Conservation (phyloP, 768 basidiomycete genomes). For the Psilocybe cyanescens region DNA sequence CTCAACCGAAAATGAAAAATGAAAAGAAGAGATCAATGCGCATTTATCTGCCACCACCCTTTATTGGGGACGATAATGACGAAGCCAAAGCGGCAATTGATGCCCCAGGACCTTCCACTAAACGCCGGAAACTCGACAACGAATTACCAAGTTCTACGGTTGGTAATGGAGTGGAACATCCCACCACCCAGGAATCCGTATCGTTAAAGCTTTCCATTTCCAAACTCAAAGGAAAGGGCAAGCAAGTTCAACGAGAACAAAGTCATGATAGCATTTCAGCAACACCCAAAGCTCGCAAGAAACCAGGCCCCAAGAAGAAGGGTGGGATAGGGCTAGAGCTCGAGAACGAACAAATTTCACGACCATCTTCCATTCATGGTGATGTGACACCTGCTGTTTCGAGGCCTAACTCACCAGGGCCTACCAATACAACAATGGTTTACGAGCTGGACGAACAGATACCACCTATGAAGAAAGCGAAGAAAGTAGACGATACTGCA, state of each 20-base stretch:
- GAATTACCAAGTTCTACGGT: slow-evolving; percentile 27
- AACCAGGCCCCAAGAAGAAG: slow-evolving; percentile 59
- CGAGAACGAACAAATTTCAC: slow-evolving; percentile 50
- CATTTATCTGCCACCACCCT: slow-evolving; percentile 38
- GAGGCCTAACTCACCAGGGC: slow-evolving; percentile 70
- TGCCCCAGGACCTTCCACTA: slow-evolving; percentile 49
- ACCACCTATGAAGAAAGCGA: slow-evolving; percentile 75
- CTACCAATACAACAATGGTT: slow-evolving; percentile 59
- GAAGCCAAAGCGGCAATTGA: slow-evolving; percentile 37
- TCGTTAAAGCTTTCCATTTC: slow-evolving; percentile 42
- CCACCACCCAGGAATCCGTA: slow-evolving; percentile 39
- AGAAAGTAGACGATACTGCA: slow-evolving; percentile 72
- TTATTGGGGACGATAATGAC: slow-evolving; percentile 63
- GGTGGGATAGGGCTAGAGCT: slow-evolving; percentile 55
- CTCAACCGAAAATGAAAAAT: slow-evolving; percentile 44
- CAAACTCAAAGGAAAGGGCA: slow-evolving; percentile 60
- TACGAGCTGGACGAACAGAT: slow-evolving; percentile 74
- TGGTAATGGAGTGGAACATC: slow-evolving; percentile 54
- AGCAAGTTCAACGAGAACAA: slow-evolving; percentile 51
- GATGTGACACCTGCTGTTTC: slow-evolving; percentile 74
- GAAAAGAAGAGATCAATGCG: slow-evolving; percentile 56
- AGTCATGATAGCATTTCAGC: slow-evolving; percentile 61
- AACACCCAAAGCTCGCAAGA: slow-evolving; percentile 63
- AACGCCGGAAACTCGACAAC: slow-evolving; percentile 66
- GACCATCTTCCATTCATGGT: slow-evolving; percentile 63